Evolutionary conservation across 2,329 filamentous ascomycete genomes (phyloP).

Genomic region (Pyrenochaeta sp.): DNA sequence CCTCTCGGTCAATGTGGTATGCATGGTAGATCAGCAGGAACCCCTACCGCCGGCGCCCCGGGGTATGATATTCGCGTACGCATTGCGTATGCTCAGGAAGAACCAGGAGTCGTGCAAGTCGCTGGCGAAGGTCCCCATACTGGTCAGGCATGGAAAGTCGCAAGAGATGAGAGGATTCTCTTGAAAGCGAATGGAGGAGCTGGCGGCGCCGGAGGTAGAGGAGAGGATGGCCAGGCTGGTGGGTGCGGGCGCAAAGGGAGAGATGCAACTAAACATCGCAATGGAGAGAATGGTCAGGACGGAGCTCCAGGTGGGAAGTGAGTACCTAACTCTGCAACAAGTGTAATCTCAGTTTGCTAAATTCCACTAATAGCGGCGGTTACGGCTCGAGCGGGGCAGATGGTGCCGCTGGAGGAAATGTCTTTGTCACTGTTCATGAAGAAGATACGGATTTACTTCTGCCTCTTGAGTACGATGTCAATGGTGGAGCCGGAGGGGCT

Average conservation of each 20-base stretch:
- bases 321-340: not conserved
- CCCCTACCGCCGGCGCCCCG: slow-evolving; percentile 5
- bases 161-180: slow-evolving; percentile 10
- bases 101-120: slow-evolving; percentile 13
- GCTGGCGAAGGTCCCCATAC: slow-evolving; percentile 12
- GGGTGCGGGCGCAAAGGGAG: slow-evolving; percentile 14
- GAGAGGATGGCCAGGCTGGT: slow-evolving; percentile 20
- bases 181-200: slow-evolving; percentile 10
- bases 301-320: slow-evolving; percentile 15
- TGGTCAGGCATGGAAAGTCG: slow-evolving; percentile 12
- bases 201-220: slow-evolving; percentile 13
- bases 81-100: slow-evolving; percentile 7
- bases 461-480: slow-evolving; percentile 8
- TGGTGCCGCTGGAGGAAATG: slow-evolving; percentile 15
- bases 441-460: slow-evolving; percentile 18
- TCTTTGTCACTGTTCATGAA: slow-evolving; percentile 19
- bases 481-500: slow-evolving; percentile 16
- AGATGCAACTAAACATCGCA: slow-evolving; percentile 14
- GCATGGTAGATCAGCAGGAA: slow-evolving; percentile 11
- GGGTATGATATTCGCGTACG: slow-evolving; percentile 14
- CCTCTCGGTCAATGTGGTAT: slow-evolving; percentile 7
- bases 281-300: slow-evolving; percentile 8
- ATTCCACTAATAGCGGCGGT: slow-evolving; percentile 3
- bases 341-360: not conserved
- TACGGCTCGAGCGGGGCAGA: slow-evolving; percentile 16